phyloP scores from a whole-genome alignment of 2,329 filamentous ascomycete genomes.

The Acrodontium crateriforme region DNA sequence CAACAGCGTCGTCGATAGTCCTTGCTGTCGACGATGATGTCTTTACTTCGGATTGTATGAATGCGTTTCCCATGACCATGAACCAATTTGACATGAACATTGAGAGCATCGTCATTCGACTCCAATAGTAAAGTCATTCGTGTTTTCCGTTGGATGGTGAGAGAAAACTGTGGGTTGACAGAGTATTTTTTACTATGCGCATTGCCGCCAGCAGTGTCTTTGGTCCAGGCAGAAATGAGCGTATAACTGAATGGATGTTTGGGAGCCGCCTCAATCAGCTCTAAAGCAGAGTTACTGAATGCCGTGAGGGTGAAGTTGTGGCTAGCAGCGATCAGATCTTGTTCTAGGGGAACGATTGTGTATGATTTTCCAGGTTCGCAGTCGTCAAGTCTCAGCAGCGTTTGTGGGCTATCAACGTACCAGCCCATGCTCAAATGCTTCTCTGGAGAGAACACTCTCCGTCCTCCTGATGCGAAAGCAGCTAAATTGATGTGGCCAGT shows the following conservation, averaged over 20 bases:
- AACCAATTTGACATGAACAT: constrained; percentile 73
- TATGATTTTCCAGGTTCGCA: constrained; percentile 38
- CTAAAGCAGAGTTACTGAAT: constrained; percentile 54
- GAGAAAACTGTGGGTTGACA: constrained; percentile 74
- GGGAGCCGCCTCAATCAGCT: constrained; percentile 47
- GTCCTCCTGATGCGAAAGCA: constrained; percentile 58
- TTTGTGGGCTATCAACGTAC: constrained; percentile 92
- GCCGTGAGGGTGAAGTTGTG: constrained; percentile 83
- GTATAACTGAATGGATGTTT: constrained; percentile 46
- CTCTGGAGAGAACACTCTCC: constrained; percentile 60
- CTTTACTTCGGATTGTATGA: constrained; percentile 53
- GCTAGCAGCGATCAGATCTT: constrained; percentile 55
- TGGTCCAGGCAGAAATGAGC: constrained; percentile 56
- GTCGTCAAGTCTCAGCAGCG: constrained; percentile 62
- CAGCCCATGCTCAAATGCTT: constrained; percentile 59
- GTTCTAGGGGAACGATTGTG: constrained; percentile 61
- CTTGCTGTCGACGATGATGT: constrained; percentile 71
- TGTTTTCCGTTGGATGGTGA: constrained; percentile 44
- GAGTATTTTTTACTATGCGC: constrained; percentile 61
- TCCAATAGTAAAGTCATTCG: constrained; percentile 59
- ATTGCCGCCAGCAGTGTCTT: constrained; percentile 71
- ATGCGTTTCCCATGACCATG: constrained; percentile 64
- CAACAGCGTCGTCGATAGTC: constrained; percentile 76
- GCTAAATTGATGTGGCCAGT: constrained; percentile 79
- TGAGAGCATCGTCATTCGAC: constrained; percentile 49